These are phyloP conservation scores for Stephanodiscus triporus DNA, from an alignment of 108 stramenopile species.

Conservation along the genomic window DNA sequence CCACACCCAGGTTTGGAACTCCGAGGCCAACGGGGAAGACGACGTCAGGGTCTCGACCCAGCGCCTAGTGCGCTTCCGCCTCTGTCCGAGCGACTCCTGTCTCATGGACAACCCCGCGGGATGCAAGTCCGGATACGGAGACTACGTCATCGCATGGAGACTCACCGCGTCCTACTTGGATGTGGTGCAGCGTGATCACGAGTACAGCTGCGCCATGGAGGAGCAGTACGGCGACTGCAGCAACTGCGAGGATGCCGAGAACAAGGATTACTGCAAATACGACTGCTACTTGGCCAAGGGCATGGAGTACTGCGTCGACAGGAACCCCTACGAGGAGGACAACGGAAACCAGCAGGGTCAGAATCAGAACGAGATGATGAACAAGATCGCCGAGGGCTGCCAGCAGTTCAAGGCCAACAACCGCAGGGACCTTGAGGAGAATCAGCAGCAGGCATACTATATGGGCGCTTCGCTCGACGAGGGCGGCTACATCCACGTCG, in stretches of 20 bases:
- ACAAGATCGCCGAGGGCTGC: slow-evolving; percentile 44
- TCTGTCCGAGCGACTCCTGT: slow-evolving; percentile 74
- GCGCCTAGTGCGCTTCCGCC: slow-evolving; percentile 82
- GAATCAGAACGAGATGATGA: slow-evolving; percentile 43
- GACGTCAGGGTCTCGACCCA: slow-evolving; percentile 75
- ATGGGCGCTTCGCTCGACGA: slow-evolving; percentile 77
- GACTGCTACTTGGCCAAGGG: slow-evolving; percentile 64
- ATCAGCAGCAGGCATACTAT: slow-evolving; percentile 56
- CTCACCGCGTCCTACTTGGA: slow-evolving; percentile 69
- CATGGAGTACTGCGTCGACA: slow-evolving; percentile 64
- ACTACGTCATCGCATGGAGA: slow-evolving; percentile 87
- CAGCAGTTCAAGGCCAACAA: slow-evolving; percentile 34
- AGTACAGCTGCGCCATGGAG: slow-evolving; percentile 61
- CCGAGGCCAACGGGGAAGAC: slow-evolving; percentile 64
- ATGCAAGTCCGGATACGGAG: slow-evolving; percentile 69
- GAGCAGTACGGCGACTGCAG: slow-evolving; percentile 55
- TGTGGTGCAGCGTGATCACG: slow-evolving; percentile 54
- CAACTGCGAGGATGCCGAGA: slow-evolving; percentile 35
- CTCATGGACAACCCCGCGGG: slow-evolving; percentile 57
- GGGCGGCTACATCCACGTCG: slow-evolving; percentile 73
- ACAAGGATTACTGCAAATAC: slow-evolving; percentile 57
- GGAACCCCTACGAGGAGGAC: slow-evolving; percentile 70
- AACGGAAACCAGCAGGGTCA: slow-evolving; percentile 31
- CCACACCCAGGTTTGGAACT: slow-evolving; percentile 80
- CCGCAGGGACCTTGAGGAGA: slow-evolving; percentile 3